These are phyloP conservation scores for Podaxis carcinomalis DNA, from an alignment of 768 basidiomycete genomes.

Conservation along the genomic window DNA sequence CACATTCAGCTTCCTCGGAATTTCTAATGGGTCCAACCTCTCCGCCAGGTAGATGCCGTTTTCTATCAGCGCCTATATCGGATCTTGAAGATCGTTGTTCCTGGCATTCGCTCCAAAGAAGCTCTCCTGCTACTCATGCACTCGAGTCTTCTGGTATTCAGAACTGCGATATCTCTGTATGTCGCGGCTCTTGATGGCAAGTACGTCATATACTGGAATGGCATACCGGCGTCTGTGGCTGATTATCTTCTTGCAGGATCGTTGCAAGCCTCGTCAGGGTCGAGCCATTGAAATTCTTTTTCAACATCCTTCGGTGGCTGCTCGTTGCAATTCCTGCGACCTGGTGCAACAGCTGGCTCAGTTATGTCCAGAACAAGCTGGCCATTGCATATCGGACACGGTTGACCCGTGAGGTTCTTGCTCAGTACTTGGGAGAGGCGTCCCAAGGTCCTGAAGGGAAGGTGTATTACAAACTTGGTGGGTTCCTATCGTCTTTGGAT, in stretches of 20 bases:
- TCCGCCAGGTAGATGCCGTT: slow-evolving; percentile 74
- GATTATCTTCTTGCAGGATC: slow-evolving; percentile 49
- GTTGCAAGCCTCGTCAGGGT: slow-evolving; percentile 93
- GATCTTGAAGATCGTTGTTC: slow-evolving; percentile 87
- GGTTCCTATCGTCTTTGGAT: slow-evolving; percentile 19
- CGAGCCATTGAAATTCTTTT: slow-evolving; percentile 69
- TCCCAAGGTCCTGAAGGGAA: slow-evolving; percentile 66
- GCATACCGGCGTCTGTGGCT: neutral
- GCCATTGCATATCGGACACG: slow-evolving; percentile 85
- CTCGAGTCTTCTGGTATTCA: slow-evolving; percentile 80
- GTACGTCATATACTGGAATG: slow-evolving; percentile 36
- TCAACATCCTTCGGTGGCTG: slow-evolving; percentile 87
- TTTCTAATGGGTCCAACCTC: neutral
- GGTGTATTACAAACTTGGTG: slow-evolving; percentile 90
- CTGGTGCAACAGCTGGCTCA: slow-evolving; percentile 90
- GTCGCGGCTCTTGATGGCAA: slow-evolving; percentile 92
- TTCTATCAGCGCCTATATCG: slow-evolving; percentile 79
- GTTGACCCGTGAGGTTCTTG: slow-evolving; percentile 78
- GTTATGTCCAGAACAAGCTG: slow-evolving; percentile 91
- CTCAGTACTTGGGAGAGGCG: slow-evolving; percentile 77
- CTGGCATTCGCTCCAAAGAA: slow-evolving; percentile 80
- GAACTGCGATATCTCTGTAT: slow-evolving; percentile 91
- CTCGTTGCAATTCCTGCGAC: slow-evolving; percentile 91
- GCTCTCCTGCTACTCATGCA: slow-evolving; percentile 85
- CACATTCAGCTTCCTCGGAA: neutral